Evolutionary conservation across 495 filamentous ascomycete genomes (phyloP).

Genomic region (Daldinia concentrica): DNA sequence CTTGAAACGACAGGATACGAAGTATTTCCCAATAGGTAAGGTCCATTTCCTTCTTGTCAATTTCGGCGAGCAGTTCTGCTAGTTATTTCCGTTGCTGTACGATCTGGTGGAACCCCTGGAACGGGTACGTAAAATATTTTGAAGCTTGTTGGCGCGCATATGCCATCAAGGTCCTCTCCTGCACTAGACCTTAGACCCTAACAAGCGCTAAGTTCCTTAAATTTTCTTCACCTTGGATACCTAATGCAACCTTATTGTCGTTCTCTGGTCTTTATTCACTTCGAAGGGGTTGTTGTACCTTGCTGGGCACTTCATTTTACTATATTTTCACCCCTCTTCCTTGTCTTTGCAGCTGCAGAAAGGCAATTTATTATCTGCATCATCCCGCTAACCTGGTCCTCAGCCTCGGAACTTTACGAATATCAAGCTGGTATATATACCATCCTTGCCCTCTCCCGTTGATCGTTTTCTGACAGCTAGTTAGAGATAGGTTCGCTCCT

Average conservation of each 20-base stretch:
- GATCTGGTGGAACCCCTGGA: neutral
- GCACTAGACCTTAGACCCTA: conserved; percentile 13
- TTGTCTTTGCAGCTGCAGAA: conserved; percentile 6
- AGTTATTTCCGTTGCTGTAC: neutral
- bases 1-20: conserved; percentile 9
- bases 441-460: neutral
- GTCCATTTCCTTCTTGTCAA: neutral
- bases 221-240: neutral
- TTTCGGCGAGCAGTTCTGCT: neutral
- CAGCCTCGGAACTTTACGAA: conserved; percentile 17
- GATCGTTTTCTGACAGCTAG: neutral
- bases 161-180: conserved; percentile 38
- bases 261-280: conserved; percentile 2
- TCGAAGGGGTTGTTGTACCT: conserved; percentile 4
- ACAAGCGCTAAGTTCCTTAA: conserved; percentile 5
- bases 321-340: conserved; percentile 13
- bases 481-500: conserved; percentile 8
- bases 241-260: conserved; percentile 22
- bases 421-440: conserved; percentile 8
- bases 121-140: neutral
- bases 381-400: conserved; percentile 15
- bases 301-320: conserved; percentile 2
- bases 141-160: conserved; percentile 11
- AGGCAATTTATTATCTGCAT: conserved; percentile 16
- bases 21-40: conserved; percentile 24